Conservation (phyloP, 257 asterid species). For the Petrea volubilis region DNA sequence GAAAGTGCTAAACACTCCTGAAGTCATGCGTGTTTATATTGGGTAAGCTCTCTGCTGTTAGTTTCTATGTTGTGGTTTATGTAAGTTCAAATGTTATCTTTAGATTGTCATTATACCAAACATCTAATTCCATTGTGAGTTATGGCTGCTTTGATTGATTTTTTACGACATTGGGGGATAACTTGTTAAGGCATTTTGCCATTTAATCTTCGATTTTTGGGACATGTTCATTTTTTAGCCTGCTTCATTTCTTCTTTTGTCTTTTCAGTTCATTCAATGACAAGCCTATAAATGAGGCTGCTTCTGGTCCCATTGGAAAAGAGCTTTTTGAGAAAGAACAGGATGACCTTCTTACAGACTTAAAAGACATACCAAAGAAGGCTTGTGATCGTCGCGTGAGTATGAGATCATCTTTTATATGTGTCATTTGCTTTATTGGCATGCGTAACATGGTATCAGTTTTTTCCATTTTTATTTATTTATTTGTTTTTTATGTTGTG, state of each 20-base stretch:
- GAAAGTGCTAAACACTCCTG: constrained; percentile 94
- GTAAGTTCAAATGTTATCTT: not conserved
- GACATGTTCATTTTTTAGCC: not conserved
- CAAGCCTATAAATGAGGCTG: constrained; percentile 72
- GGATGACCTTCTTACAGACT: constrained; percentile 76
- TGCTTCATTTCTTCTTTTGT: constrained; percentile 8
- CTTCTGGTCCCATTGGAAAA: constrained; percentile 82
- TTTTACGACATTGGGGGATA: constrained; percentile 6
- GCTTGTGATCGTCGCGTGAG: constrained; percentile 95
- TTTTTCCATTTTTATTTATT: too few species aligned
- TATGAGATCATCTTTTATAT: constrained; percentile 8
- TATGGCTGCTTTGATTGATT: not conserved
- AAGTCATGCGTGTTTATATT: constrained; percentile 87
- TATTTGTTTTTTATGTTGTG: constrained; percentile 6
- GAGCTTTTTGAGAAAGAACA: constrained; percentile 92
- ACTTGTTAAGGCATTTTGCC: not conserved
- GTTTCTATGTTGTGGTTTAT: not conserved
- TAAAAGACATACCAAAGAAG: constrained; percentile 87
- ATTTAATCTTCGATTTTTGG: not conserved
- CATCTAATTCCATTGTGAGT: not conserved
- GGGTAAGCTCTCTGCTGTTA: constrained; percentile 54
- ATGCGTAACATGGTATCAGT: not conserved
- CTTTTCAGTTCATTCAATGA: constrained; percentile 77
- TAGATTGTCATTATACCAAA: not conserved
- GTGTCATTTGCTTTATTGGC: not conserved